These are phyloP conservation scores for Atkinsonella hypoxylon DNA, from an alignment of 2,329 filamentous ascomycete species.

Conservation along the genomic window DNA sequence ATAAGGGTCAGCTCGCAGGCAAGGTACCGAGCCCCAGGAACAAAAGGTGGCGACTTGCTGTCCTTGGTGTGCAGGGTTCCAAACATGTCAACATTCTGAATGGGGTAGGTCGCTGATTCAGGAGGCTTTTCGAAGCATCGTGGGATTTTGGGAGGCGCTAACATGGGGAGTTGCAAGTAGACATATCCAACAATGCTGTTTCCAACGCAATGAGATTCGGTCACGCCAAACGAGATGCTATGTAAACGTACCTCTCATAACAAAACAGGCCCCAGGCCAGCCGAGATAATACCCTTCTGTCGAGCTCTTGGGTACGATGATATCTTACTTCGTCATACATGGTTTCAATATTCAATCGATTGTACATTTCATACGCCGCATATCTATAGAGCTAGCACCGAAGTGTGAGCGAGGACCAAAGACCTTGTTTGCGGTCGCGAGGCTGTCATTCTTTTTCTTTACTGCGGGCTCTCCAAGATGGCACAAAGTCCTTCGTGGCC, in stretches of 20 bases:
- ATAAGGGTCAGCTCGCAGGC: slow-evolving; percentile 10
- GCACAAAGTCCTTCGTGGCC: not conserved
- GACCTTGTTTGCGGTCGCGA: not conserved
- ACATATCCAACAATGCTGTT: slow-evolving; percentile 8
- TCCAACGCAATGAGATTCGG: not conserved
- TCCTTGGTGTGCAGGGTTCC: slow-evolving; percentile 2
- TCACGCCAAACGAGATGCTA: not conserved
- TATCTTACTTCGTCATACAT: slow-evolving; percentile 4
- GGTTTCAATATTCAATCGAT: slow-evolving; percentile 6
- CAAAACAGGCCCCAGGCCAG: slow-evolving; percentile 11
- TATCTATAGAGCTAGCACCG: slow-evolving; percentile 12
- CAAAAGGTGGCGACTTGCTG: slow-evolving; percentile 6
- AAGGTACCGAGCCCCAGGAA: slow-evolving; percentile 6
- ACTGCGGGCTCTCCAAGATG: not conserved
- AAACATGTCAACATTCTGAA: slow-evolving; percentile 7
- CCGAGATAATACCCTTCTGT: slow-evolving; percentile 6
- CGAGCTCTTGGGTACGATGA: not conserved
- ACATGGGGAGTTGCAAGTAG: slow-evolving; percentile 7
- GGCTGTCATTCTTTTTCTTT: not conserved
- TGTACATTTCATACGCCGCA: slow-evolving; percentile 12
- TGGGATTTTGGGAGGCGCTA: slow-evolving; percentile 6
- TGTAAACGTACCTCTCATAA: slow-evolving; percentile 11
- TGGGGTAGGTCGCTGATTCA: not conserved
- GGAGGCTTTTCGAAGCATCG: slow-evolving; percentile 6
- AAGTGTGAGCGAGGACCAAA: not conserved